Conservation (phyloP, 2,329 filamentous ascomycete genomes). For the Plectosphaerella plurivora region DNA sequence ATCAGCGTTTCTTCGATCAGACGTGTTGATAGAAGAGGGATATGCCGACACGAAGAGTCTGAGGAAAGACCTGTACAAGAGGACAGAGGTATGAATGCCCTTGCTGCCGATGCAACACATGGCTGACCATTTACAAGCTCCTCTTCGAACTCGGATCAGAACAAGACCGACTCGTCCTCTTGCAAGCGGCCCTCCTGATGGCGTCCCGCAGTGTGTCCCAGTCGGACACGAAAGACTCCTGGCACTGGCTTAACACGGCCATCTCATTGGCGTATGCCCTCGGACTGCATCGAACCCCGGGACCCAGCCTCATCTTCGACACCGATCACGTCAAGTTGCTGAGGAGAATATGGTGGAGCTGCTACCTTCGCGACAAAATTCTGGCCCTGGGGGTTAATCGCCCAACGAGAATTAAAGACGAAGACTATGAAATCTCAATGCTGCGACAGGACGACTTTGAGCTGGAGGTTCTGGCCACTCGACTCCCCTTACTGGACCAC, state of each 20-base stretch:
- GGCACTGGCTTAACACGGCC: not conserved
- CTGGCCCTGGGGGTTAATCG: not conserved
- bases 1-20: not conserved
- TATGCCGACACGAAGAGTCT: not conserved
- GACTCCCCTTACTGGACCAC: not conserved
- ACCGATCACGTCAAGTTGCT: not conserved
- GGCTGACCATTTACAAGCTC: not conserved
- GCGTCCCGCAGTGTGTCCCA: not conserved
- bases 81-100: not conserved
- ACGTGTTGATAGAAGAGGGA: not conserved
- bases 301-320: not conserved
- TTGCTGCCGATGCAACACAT: not conserved
- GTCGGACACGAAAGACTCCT: not conserved
- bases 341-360: not conserved
- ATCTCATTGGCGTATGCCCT: not conserved
- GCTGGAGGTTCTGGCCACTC: not conserved
- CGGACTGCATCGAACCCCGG: not conserved
- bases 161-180: not conserved
- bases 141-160: not conserved
- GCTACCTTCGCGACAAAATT: not conserved
- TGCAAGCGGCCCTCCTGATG: not conserved
- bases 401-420: not conserved
- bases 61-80: not conserved
- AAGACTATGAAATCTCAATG: not conserved
- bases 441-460: not conserved